A percentile compares a stretch with the other conserved stretches of the same genome.
Conservation (phyloP, 2,329 filamentous ascomycete genomes). For the Sarocladium oryzae region DNA sequence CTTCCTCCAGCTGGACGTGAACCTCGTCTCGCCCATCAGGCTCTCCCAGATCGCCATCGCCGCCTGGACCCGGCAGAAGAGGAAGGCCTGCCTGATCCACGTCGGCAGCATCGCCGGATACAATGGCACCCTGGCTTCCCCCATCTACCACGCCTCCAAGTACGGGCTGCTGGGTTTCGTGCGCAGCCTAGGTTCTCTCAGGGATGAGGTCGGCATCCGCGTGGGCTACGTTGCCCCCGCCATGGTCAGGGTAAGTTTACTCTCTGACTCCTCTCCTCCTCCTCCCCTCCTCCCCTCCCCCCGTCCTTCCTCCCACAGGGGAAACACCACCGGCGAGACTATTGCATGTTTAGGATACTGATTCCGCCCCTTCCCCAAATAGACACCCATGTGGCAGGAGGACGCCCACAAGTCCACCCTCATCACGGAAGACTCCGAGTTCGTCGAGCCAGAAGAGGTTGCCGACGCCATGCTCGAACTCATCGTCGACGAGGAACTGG, state of each 20-base stretch:
- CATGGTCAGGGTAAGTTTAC: constrained; percentile 21
- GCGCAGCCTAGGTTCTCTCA: constrained; percentile 21
- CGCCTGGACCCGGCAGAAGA: constrained; percentile 25
- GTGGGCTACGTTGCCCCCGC: constrained; percentile 27
- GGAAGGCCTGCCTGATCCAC: constrained; percentile 24
- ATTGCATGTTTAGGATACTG: too few relatives aligned
- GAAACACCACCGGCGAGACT: too few relatives aligned
- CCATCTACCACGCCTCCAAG: constrained; percentile 32
- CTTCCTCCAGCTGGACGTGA: constrained; percentile 30
- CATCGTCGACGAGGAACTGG: constrained; percentile 13
- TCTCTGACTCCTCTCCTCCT: neutral
- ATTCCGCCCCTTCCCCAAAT: neutral
- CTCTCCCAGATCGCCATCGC: constrained; percentile 31
- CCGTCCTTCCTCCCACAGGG: too few relatives aligned
- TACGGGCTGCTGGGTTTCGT: constrained; percentile 31
- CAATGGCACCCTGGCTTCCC: constrained; percentile 21
- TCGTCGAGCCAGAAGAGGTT: constrained; percentile 25
- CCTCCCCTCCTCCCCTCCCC: neutral
- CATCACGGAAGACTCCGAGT: constrained; percentile 18
- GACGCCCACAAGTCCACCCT: constrained; percentile 24
- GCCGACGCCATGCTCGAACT: constrained; percentile 21
- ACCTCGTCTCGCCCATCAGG: constrained; percentile 30
- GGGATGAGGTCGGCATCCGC: constrained; percentile 25
- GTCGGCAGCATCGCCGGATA: constrained; percentile 30
- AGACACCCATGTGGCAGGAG: constrained; percentile 28